Evolutionary conservation across 2,329 filamentous ascomycete genomes (phyloP).

Genomic region (Fusarium pseudocircinatum): DNA sequence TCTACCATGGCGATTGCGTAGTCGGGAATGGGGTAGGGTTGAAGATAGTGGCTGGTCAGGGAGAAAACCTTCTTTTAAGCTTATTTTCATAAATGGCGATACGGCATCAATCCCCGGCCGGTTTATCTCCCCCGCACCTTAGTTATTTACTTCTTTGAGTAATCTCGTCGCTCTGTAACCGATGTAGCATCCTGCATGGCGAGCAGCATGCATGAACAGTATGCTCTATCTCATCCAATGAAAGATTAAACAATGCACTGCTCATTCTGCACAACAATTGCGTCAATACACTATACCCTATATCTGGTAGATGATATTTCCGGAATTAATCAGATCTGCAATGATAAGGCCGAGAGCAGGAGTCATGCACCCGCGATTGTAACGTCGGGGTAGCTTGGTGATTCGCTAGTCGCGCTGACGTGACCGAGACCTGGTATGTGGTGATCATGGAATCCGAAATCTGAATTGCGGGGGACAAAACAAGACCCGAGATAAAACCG

Average conservation of each 20-base stretch:
- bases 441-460: not conserved
- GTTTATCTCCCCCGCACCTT: too few relatives aligned
- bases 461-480: fast-evolving
- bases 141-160: not conserved
- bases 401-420: slow-evolving; percentile 7
- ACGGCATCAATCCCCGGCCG: fast-evolving
- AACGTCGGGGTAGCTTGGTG: not conserved
- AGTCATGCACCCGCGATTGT: not conserved
- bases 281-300: not conserved
- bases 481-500: fast-evolving
- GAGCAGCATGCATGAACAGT: not conserved
- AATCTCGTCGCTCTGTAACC: not conserved
- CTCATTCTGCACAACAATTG: slow-evolving; percentile 18
- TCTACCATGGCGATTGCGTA: not conserved
- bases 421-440: slow-evolving; percentile 27
- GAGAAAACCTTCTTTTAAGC: slow-evolving; percentile 21
- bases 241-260: fast-evolving
- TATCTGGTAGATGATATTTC: not conserved
- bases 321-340: not conserved
- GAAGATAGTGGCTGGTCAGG: fast-evolving
- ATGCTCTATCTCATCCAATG: not conserved
- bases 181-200: not conserved
- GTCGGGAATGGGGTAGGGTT: too few relatives aligned
- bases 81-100: not conserved
- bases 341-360: not conserved